These are phyloP conservation scores for Penicillium herquei DNA, from an alignment of 495 filamentous ascomycete genomes.

Conservation along the genomic window DNA sequence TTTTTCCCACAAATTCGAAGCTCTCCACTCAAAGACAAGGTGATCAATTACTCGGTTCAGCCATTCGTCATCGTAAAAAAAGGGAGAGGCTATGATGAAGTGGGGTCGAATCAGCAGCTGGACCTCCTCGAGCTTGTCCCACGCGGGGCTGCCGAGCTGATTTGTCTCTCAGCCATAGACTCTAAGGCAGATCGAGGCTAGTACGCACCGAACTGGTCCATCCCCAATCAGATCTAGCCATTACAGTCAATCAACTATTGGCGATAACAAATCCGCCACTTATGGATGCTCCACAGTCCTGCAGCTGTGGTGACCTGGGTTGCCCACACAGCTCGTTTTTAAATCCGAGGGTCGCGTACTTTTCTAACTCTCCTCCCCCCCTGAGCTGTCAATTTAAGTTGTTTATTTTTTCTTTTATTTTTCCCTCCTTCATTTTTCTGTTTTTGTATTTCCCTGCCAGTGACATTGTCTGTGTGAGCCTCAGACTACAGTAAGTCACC, in stretches of 20 bases:
- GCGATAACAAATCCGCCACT: conserved; percentile 34
- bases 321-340: conserved; percentile 27
- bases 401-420: conserved; percentile 9
- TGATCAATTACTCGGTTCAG: conserved; percentile 26
- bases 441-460: conserved; percentile 10
- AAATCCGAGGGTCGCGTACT: conserved; percentile 17
- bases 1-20: conserved; percentile 10
- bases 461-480: conserved; percentile 12
- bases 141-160: conserved; percentile 20
- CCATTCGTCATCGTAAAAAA: conserved; percentile 6
- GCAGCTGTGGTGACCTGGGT: conserved; percentile 24
- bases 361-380: conserved; percentile 8
- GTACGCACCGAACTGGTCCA: conserved; percentile 9
- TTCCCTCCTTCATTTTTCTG: conserved; percentile 7
- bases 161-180: conserved; percentile 14
- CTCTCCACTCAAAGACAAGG: conserved; percentile 9
- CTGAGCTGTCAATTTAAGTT: conserved; percentile 12
- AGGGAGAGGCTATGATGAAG: conserved; percentile 1
- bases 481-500: conserved; percentile 20
- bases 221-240: conserved; percentile 16
- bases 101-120: conserved; percentile 12
- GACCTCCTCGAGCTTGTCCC: conserved; percentile 19
- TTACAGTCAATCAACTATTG: conserved; percentile 31
- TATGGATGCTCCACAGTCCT: conserved; percentile 25
- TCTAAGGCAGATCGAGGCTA: conserved; percentile 22